Base-by-base conservation (phyloP, 1,284 basidiomycete species). In the Ustilago nuda region DNA sequence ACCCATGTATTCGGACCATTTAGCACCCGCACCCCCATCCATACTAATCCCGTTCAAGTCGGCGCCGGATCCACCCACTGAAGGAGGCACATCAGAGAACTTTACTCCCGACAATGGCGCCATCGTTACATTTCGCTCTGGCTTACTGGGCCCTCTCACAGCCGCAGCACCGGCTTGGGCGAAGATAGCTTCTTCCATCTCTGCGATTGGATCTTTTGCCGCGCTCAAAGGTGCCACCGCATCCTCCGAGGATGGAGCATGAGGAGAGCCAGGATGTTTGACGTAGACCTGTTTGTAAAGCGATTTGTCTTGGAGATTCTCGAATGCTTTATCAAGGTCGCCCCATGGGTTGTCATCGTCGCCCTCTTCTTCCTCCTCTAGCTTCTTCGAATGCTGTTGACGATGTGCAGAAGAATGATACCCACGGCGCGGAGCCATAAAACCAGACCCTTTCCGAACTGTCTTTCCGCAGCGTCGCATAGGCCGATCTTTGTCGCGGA, bases 1-100 rank as follows among this genome's bases (percentile, higher is more conserved):
- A 12, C 73, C 68, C 80, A 82, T 81, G 64, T 81, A 79, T 19
- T 72, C 65, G 0, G 74, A 77, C 80, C 80, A 82, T 23, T 62
- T 65, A 13, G 53, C 61, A 8, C 58, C 50, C 30, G 57, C 46
- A 50, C 3, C 23, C 23, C 62, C 57, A 19, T 52, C 30, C 12
- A 32, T 46, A 13, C 33, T 30, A 19, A 4, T 19, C 11, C 43
- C n/a, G n/a, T 15, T 45, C n/a, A 45, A 15, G 13, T n/a, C 33
- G 17, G 55, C 2, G 33, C 32, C 33, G 23, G 19, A 19, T 19
- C 48, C 48, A 2, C 50, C 58, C 6, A 51, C 54, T 9, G 64
- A 63, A n/a, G 71, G 65, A 9, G 71, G 71, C 15, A 53, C n/a
- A 11, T 72, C 55, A 0, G 71, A 72, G 35, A 68, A 67, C 23